Conservation (phyloP, 1,139 yeast genomes). For the Debaryomyces sp. region DNA sequence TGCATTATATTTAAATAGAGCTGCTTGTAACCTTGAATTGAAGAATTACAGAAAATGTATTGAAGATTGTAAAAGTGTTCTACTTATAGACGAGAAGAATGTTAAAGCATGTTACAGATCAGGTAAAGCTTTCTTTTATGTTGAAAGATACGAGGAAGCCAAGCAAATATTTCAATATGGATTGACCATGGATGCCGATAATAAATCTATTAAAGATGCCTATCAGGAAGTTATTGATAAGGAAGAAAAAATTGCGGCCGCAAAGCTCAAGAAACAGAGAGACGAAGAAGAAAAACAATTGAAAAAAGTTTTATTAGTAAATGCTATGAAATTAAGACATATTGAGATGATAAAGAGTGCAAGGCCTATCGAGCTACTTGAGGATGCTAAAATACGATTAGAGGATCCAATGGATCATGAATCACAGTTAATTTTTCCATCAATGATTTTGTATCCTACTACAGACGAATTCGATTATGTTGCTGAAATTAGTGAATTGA, state of each 20-base stretch:
- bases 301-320: constrained; percentile 41
- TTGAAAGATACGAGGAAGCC: constrained; percentile 76
- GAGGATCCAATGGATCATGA: constrained; percentile 76
- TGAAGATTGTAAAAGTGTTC: constrained; percentile 79
- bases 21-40: constrained; percentile 87
- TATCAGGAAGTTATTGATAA: constrained; percentile 42
- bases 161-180: constrained; percentile 68
- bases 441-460: constrained; percentile 80
- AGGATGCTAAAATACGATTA: constrained; percentile 52
- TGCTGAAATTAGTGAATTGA: constrained; percentile 70
- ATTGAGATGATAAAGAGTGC: constrained; percentile 50
- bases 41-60: constrained; percentile 85
- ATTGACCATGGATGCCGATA: constrained; percentile 55
- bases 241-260: constrained; percentile 35
- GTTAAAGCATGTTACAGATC: constrained; percentile 86
- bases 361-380: constrained; percentile 52
- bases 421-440: constrained; percentile 79
- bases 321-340: constrained; percentile 61
- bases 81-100: constrained; percentile 66
- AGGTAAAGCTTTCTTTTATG: constrained; percentile 74
- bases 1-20: constrained; percentile 76
- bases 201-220: constrained; percentile 53
- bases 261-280: constrained; percentile 33
- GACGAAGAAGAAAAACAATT: constrained; percentile 34
- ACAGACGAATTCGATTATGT: constrained; percentile 83